phyloP scores from a whole-genome alignment of 2,329 filamentous ascomycete species.

The Volutella citrinella region DNA sequence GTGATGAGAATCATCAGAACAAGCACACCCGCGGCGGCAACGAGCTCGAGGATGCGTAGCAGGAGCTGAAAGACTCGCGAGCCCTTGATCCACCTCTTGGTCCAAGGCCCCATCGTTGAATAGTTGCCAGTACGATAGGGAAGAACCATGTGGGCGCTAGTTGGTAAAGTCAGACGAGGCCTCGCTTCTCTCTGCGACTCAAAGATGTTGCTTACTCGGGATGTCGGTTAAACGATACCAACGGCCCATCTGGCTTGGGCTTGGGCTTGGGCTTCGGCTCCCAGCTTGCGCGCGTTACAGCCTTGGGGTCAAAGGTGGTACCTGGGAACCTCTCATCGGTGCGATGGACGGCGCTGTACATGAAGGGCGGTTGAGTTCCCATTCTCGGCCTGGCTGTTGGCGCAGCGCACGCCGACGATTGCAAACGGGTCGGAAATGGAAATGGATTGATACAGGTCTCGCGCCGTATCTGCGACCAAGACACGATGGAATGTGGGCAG shows the following conservation, averaged over 20 bases:
- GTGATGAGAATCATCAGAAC: slow-evolving; percentile 75
- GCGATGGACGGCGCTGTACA: slow-evolving; percentile 60
- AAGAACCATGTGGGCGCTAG: slow-evolving; percentile 60
- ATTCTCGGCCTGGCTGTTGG: too few species aligned
- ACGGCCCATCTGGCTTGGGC: slow-evolving; percentile 68
- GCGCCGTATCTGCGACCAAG: too few species aligned
- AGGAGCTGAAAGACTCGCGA: slow-evolving; percentile 66
- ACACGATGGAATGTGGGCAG: too few species aligned
- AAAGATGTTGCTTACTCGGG: slow-evolving; percentile 63
- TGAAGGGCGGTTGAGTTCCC: slow-evolving; percentile 55
- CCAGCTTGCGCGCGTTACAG: slow-evolving; percentile 77
- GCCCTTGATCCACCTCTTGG: slow-evolving; percentile 69
- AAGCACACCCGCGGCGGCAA: slow-evolving; percentile 69
- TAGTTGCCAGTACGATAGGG: slow-evolving; percentile 59
- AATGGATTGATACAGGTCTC: too few species aligned
- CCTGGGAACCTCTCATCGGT: slow-evolving; percentile 52
- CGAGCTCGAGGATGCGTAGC: slow-evolving; percentile 63
- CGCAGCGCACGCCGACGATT: too few species aligned
- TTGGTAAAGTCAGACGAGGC: too few species aligned
- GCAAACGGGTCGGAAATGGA: too few species aligned
- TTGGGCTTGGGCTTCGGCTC: slow-evolving; percentile 58
- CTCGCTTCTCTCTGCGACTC: too few species aligned
- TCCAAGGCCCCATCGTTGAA: slow-evolving; percentile 64
- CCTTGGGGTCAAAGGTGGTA: slow-evolving; percentile 78
- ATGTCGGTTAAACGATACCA: slow-evolving; percentile 80